Percentiles rank a stretch among this genome's conserved stretches.
Evolutionary conservation across 805 yeast species (phyloP).

Genomic region (Saturnispora diversa): DNA sequence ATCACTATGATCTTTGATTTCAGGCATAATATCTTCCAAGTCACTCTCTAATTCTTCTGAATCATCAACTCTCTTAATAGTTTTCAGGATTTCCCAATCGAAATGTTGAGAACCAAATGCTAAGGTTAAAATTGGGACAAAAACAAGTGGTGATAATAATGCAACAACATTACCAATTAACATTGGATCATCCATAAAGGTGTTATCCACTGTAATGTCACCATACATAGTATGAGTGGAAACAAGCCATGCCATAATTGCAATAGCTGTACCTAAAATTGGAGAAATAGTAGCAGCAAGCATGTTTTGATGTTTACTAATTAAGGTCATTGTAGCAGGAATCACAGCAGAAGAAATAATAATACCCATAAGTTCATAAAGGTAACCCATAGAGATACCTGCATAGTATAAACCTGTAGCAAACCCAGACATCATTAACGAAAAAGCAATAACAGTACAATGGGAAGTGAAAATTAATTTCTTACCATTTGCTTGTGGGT

Average conservation of each 20-base stretch:
- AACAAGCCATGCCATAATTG: slow-evolving; percentile 62
- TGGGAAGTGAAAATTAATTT: slow-evolving; percentile 64
- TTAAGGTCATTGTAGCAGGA: slow-evolving; percentile 61
- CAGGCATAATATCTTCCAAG: slow-evolving; percentile 16
- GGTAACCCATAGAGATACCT: slow-evolving; percentile 76
- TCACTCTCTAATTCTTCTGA: slow-evolving; percentile 47
- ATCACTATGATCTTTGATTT: background rate
- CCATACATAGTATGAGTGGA: slow-evolving; percentile 39
- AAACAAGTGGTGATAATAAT: slow-evolving; percentile 58
- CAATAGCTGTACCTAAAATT: slow-evolving; percentile 63
- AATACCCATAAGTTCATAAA: slow-evolving; percentile 84
- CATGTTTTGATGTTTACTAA: slow-evolving; percentile 56
- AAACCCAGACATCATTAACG: slow-evolving; percentile 68
- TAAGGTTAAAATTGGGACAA: slow-evolving; percentile 58
- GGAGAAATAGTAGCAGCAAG: slow-evolving; percentile 73
- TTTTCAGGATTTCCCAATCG: slow-evolving; percentile 58
- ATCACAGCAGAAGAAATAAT: slow-evolving; percentile 81
- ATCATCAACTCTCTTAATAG: slow-evolving; percentile 62
- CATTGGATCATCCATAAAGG: slow-evolving; percentile 83
- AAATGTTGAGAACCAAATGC: slow-evolving; percentile 63
- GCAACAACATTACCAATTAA: slow-evolving; percentile 83
- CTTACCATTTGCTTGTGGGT: slow-evolving; percentile 73
- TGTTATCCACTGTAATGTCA: slow-evolving; percentile 37
- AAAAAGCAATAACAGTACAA: slow-evolving; percentile 47
- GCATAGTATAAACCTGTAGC: slow-evolving; percentile 78